Percentiles rank a stretch among this genome's conserved stretches.
Conservation (phyloP, 1,284 basidiomycete species). For the Phylloporus gajari region DNA sequence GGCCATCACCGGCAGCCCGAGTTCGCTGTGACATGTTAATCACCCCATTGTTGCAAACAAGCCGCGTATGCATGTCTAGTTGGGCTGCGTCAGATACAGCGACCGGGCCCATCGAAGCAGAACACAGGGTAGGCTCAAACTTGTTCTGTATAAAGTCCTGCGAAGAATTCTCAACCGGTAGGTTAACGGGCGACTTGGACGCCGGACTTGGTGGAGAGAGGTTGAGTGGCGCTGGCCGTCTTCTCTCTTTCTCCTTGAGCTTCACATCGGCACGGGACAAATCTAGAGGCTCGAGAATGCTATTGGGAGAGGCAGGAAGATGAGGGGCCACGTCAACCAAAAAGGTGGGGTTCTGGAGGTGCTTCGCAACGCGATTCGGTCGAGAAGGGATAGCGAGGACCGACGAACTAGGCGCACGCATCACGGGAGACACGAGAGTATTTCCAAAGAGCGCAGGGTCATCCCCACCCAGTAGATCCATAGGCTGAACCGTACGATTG, state of each 20-base stretch:
- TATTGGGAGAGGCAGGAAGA: constrained; percentile 22
- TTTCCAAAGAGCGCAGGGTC: constrained; percentile 47
- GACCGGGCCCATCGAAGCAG: background rate
- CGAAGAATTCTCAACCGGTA: constrained; percentile 34
- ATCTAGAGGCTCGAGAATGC: constrained; percentile 12
- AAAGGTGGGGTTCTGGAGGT: constrained; percentile 52
- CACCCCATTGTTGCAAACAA: background rate
- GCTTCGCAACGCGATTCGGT: constrained; percentile 50
- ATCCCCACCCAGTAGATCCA: constrained; percentile 48
- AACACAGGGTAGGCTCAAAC: constrained; percentile 29
- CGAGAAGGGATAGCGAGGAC: constrained; percentile 51
- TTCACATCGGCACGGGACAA: constrained; percentile 8
- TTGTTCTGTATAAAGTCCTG: constrained; percentile 41
- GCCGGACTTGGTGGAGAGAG: constrained; percentile 43
- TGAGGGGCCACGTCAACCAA: constrained; percentile 53
- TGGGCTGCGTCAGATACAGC: background rate
- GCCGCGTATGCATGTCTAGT: constrained; percentile 1
- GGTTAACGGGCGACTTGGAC: constrained; percentile 33
- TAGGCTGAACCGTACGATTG: constrained; percentile 56
- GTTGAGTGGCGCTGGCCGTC: constrained; percentile 58
- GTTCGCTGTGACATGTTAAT: constrained; percentile 19
- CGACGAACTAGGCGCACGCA: constrained; percentile 46
- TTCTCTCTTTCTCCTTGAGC: constrained; percentile 47
- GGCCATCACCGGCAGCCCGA: constrained; percentile 11
- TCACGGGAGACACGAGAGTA: constrained; percentile 15